Evolutionary conservation across 2,329 filamentous ascomycete genomes (phyloP).

Genomic region (Verticillium albo-atrum): DNA sequence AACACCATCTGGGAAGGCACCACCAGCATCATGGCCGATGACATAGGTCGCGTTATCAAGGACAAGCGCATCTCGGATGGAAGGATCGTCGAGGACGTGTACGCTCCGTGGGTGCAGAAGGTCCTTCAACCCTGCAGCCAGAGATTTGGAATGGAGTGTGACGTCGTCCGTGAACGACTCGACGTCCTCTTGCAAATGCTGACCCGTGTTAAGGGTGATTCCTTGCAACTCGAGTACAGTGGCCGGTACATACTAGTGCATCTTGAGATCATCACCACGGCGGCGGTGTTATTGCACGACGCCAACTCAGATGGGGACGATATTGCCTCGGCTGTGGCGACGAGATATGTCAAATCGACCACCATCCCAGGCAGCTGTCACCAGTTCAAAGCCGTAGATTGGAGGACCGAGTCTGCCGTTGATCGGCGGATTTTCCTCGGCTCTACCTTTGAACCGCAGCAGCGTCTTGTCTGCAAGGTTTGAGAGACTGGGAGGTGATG

Average conservation of each 20-base stretch:
- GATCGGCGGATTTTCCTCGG: no score
- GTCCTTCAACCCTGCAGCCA: background rate
- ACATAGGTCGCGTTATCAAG: slow-evolving; percentile 38
- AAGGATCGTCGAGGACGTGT: background rate
- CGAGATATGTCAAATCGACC: background rate
- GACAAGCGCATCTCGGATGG: background rate
- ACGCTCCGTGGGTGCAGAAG: background rate
- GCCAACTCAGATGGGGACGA: background rate
- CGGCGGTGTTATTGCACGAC: background rate
- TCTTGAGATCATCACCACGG: background rate
- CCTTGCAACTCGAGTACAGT: background rate
- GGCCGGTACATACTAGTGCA: slow-evolving; percentile 1
- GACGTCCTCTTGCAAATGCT: background rate
- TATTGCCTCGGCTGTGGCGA: background rate
- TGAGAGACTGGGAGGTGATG: no score
- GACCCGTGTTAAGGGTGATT: background rate
- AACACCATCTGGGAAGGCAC: slow-evolving; percentile 70
- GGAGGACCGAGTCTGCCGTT: no score
- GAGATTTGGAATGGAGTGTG: background rate
- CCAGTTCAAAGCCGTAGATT: no score
- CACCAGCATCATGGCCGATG: slow-evolving; percentile 62
- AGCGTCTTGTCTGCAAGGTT: no score
- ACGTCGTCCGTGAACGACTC: background rate
- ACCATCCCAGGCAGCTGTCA: no score
- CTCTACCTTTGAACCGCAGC: no score